These are phyloP conservation scores for Purpureocillium lavendulum DNA, from an alignment of 2,329 filamentous ascomycete species.

Conservation along the genomic window DNA sequence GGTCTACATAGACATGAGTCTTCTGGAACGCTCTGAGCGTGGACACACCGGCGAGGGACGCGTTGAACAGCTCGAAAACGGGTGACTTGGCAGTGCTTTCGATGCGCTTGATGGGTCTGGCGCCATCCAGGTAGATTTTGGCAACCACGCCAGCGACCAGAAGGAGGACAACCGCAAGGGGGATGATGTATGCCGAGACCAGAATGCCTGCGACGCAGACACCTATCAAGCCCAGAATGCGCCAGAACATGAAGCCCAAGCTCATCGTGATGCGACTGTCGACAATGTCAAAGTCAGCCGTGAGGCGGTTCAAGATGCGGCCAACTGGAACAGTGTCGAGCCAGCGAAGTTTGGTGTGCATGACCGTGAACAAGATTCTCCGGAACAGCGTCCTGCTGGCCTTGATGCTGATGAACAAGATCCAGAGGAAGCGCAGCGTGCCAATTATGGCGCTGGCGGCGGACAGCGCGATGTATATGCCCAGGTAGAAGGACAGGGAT, in stretches of 20 bases:
- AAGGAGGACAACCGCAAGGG: conserved; percentile 52
- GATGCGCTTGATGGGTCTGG: conserved; percentile 67
- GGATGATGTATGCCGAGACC: conserved; percentile 58
- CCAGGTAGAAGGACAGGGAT: conserved; percentile 53
- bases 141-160: conserved; percentile 50
- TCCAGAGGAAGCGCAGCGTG: conserved; percentile 53
- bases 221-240: conserved; percentile 53
- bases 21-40: conserved; percentile 73
- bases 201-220: conserved; percentile 60
- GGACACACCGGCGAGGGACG: conserved; percentile 61
- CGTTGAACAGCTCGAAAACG: conserved; percentile 72
- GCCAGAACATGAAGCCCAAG: conserved; percentile 50
- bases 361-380: conserved; percentile 55
- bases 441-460: conserved; percentile 48
- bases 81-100: conserved; percentile 72
- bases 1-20: conserved; percentile 53
- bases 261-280: conserved; percentile 60
- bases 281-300: conserved; percentile 66
- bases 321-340: conserved; percentile 73
- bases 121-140: conserved; percentile 56
- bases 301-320: conserved; percentile 70
- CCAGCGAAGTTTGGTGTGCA: conserved; percentile 69
- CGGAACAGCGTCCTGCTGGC: conserved; percentile 64
- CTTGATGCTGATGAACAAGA: conserved; percentile 56
- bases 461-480: conserved; percentile 57